Evolutionary conservation across 2,329 filamentous ascomycete genomes (phyloP), one percentile per base, ranked within the genome.

Genomic region (Colletotrichum abscissum): DNA sequence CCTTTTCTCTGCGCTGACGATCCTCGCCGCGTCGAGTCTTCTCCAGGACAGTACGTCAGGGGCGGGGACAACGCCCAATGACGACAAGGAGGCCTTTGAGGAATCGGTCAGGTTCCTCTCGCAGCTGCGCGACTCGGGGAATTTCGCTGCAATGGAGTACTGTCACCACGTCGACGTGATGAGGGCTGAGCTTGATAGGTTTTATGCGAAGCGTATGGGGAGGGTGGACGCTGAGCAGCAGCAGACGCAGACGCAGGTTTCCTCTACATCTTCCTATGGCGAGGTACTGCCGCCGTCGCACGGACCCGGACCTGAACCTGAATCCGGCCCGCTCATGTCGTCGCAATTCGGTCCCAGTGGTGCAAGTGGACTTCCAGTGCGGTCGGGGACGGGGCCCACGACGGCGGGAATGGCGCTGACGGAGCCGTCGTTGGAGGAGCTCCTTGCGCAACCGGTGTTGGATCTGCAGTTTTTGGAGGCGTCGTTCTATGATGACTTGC

Each of bases 1-100:
- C 46, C 81, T 88, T n/a, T 87, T 87, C 74, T 84, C 85, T 0
- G 81, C 85, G 0, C 81, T 84, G 1, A 85, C 82, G 0, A 81
- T 87, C 7, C 80, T 88, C 1, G 84, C 83, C 1, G 80, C 87
- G 2, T 86, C 86, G 3, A 84, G 82, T 46, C 75, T 86, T 0
- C 76, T 85, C 7, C 42, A 49, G 0, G 77, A 77, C 7, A 7
- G 38, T 5, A 11, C 38, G 14, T 7, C 38, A 14, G 76, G 78
- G 0, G 76, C 79, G 4, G 38, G 16, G 6, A 16, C 42, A 9
- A n/a, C 78, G 77, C 11, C 78, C 42, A 49, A n/a, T 4, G 42
- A 49, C 26, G 84, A 86, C 49, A 77, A 76, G 7, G 84, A 86
- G 5, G 79, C 81, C 14, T 84, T 85, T 33, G 81, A 85, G 46